Evolutionary conservation across 495 filamentous ascomycete genomes (phyloP).

Genomic region (Astrothelium macrocarpum): DNA sequence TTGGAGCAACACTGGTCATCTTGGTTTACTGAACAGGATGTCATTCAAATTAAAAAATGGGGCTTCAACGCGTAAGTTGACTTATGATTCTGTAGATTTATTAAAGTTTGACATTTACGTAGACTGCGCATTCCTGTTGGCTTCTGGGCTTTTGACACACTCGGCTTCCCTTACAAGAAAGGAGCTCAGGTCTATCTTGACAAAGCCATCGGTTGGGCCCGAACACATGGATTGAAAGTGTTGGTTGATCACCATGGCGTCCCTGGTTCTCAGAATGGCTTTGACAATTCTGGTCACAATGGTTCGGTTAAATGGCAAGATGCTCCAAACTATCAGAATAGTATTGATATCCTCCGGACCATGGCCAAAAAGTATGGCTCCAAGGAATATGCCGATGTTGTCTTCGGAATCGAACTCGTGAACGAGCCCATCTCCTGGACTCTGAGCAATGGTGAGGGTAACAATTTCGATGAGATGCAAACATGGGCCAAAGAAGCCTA

Average conservation of each 20-base stretch:
- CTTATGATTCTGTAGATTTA: background rate
- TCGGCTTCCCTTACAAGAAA: slow-evolving; percentile 27
- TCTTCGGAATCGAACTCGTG: slow-evolving; percentile 34
- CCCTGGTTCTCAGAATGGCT: slow-evolving; percentile 38
- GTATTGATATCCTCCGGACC: slow-evolving; percentile 30
- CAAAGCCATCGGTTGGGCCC: slow-evolving; percentile 35
- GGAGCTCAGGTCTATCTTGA: slow-evolving; percentile 35
- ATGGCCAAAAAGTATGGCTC: slow-evolving; percentile 37
- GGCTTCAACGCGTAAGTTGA: slow-evolving; percentile 31
- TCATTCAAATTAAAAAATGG: slow-evolving; percentile 27
- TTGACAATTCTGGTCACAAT: slow-evolving; percentile 33
- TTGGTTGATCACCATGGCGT: slow-evolving; percentile 34
- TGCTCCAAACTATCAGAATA: slow-evolving; percentile 27
- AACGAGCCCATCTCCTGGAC: slow-evolving; percentile 33
- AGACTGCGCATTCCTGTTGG: slow-evolving; percentile 35
- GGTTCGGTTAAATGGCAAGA: slow-evolving; percentile 34
- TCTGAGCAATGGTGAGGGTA: slow-evolving; percentile 12
- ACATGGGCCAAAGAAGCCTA: slow-evolving; percentile 31
- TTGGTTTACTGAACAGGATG: slow-evolving; percentile 33
- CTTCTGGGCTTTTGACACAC: slow-evolving; percentile 37
- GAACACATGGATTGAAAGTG: slow-evolving; percentile 31
- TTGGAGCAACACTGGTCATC: slow-evolving; percentile 29
- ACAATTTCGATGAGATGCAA: slow-evolving; percentile 28
- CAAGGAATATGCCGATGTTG: slow-evolving; percentile 34
- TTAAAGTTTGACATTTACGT: background rate